These are phyloP conservation scores for Glycine tomentella DNA, from an alignment of 306 rosid genomes.

Conservation along the genomic window DNA sequence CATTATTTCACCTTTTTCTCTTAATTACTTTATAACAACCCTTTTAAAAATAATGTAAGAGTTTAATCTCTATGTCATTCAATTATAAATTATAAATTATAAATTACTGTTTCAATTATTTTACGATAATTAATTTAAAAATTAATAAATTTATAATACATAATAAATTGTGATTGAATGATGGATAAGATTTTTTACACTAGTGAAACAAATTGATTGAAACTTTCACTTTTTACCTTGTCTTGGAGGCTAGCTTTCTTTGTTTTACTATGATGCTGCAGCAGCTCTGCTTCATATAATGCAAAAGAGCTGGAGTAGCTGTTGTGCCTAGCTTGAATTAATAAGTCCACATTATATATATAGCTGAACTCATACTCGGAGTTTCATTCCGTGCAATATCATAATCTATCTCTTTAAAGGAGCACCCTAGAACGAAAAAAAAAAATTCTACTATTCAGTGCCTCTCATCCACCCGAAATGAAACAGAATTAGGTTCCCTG, in stretches of 20 bases:
- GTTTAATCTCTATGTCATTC: too few species aligned
- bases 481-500: slow-evolving; percentile 46
- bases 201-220: background rate
- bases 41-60: too few species aligned
- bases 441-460: slow-evolving; percentile 28
- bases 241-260: background rate
- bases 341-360: slow-evolving; percentile 19
- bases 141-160: too few species aligned
- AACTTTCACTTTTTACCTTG: slow-evolving; percentile 29
- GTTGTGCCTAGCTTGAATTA: slow-evolving; percentile 3
- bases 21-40: too few species aligned
- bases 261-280: background rate
- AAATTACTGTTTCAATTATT: too few species aligned
- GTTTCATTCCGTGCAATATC: slow-evolving; percentile 25
- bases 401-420: slow-evolving; percentile 47
- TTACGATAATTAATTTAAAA: too few species aligned
- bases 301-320: background rate
- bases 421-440: slow-evolving; percentile 37
- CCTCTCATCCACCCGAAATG: slow-evolving; percentile 45
- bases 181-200: too few species aligned
- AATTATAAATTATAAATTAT: too few species aligned
- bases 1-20: too few species aligned
- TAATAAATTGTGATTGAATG: too few species aligned
- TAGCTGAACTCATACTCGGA: background rate
- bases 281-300: too few species aligned